These are phyloP conservation scores for Agrocybe praecox DNA, from an alignment of 768 basidiomycete species.

Conservation along the genomic window DNA sequence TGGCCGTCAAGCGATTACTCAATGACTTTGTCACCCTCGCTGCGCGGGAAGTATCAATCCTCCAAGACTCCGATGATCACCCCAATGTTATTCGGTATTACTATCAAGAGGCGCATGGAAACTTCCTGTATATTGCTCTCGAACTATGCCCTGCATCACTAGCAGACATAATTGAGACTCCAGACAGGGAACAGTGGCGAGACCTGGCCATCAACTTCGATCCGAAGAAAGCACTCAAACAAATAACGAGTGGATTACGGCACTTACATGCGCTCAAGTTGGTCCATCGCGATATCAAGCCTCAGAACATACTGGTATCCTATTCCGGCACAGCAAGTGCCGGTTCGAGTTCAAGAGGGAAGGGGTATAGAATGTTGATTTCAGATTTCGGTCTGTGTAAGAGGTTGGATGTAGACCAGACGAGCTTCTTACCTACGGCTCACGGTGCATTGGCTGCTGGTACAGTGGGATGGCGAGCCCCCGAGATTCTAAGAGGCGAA, in stretches of 20 bases:
- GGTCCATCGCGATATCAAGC: slow-evolving; percentile 98
- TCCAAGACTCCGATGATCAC: slow-evolving; percentile 97
- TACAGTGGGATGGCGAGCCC: slow-evolving; percentile 96
- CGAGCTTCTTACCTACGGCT: slow-evolving; percentile 91
- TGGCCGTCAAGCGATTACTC: slow-evolving; percentile 96
- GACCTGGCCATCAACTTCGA: slow-evolving; percentile 81
- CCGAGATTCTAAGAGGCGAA: slow-evolving; percentile 92
- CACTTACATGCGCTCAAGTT: slow-evolving; percentile 95
- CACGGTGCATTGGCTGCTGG: slow-evolving; percentile 90
- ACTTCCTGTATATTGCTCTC: slow-evolving; percentile 97
- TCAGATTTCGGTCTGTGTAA: slow-evolving; percentile 98
- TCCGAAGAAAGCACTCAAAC: slow-evolving; percentile 83
- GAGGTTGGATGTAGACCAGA: slow-evolving; percentile 93
- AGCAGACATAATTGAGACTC: slow-evolving; percentile 83
- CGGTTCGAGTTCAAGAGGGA: slow-evolving; percentile 36
- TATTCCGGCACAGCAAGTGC: slow-evolving; percentile 49
- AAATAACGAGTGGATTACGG: slow-evolving; percentile 85
- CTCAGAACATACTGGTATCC: slow-evolving; percentile 94
- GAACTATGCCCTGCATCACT: slow-evolving; percentile 93
- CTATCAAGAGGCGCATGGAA: slow-evolving; percentile 91
- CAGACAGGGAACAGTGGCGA: slow-evolving; percentile 66
- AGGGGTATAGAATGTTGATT: slow-evolving; percentile 78
- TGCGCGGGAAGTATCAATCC: slow-evolving; percentile 87
- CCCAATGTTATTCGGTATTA: slow-evolving; percentile 99
- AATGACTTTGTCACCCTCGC: slow-evolving; percentile 96